phyloP scores from a whole-genome alignment of 1,284 basidiomycete genomes.

The Papiliotrema terrestris region DNA sequence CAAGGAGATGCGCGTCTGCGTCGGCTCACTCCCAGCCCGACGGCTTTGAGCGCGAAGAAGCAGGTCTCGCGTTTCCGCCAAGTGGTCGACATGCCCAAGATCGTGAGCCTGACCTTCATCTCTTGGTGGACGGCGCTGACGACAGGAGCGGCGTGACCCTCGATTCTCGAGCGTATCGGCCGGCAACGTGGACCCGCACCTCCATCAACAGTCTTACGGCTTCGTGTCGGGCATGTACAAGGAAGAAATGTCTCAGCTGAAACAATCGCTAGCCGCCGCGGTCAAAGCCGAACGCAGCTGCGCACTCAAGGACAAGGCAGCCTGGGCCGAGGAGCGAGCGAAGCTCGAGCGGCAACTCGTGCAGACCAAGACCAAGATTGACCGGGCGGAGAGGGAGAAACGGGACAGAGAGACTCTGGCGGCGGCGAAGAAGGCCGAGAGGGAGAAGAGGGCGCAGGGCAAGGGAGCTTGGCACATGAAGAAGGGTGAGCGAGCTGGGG shows the following conservation, averaged over 20 bases:
- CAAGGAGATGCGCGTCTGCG: not conserved
- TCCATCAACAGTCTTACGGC: conserved; percentile 70
- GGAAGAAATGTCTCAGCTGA: conserved; percentile 65
- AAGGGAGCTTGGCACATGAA: conserved; percentile 88
- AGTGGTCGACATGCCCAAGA: conserved; percentile 68
- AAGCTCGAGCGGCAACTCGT: conserved; percentile 75
- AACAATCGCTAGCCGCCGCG: conserved; percentile 64
- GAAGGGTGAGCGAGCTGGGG: conserved; percentile 54
- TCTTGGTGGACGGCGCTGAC: not conserved
- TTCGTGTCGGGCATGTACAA: conserved; percentile 71
- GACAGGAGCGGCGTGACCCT: conserved; percentile 76
- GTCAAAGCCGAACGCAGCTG: conserved; percentile 64
- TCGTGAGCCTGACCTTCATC: conserved; percentile 52
- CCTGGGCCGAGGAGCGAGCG: conserved; percentile 67
- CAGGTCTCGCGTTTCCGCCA: conserved; percentile 74
- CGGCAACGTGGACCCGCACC: conserved; percentile 65
- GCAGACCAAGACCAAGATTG: conserved; percentile 70
- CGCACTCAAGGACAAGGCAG: conserved; percentile 61
- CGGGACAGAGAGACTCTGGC: conserved; percentile 65
- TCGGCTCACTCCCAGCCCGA: conserved; percentile 58
- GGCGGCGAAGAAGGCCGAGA: conserved; percentile 64
- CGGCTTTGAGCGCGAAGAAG: conserved; percentile 77
- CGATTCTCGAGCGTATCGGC: conserved; percentile 72
- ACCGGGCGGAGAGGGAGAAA: conserved; percentile 67
- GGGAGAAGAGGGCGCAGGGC: conserved; percentile 66